Evolutionary conservation across 768 basidiomycete genomes (phyloP).

Genomic region (Strobilomyces echinocephalus): DNA sequence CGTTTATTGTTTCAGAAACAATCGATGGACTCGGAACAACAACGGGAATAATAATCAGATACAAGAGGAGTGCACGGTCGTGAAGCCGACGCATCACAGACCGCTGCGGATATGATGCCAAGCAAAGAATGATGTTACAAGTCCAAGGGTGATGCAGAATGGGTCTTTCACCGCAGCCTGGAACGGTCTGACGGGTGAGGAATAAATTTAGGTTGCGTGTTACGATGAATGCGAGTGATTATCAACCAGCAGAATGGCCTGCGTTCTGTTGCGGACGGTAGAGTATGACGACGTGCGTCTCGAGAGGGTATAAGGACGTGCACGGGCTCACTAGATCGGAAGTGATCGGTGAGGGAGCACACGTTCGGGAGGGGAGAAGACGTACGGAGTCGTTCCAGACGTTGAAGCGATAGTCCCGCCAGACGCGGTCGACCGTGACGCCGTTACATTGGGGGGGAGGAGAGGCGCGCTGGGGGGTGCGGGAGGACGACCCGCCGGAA

Average conservation of each 20-base stretch:
- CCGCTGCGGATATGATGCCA: constrained; percentile 13
- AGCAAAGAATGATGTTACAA: constrained; percentile 23
- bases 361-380: not conserved
- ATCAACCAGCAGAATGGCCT: constrained; percentile 28
- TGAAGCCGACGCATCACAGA: constrained; percentile 8
- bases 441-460: constrained; percentile 42
- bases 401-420: constrained; percentile 62
- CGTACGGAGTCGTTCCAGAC: constrained; percentile 53
- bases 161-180: constrained; percentile 12
- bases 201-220: constrained; percentile 29
- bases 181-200: constrained; percentile 15
- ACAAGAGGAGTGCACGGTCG: constrained; percentile 9
- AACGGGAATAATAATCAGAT: constrained; percentile 13
- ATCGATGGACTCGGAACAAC: constrained; percentile 9
- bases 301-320: constrained; percentile 21
- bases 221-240: constrained; percentile 26
- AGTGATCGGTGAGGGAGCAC: constrained; percentile 4
- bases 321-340: constrained; percentile 18
- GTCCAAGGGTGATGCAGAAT: constrained; percentile 22
- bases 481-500: constrained; percentile 33
- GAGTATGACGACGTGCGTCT: constrained; percentile 22
- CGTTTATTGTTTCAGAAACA: constrained; percentile 13
- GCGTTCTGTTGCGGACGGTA: constrained; percentile 27
- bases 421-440: constrained; percentile 59
- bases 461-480: constrained; percentile 30